These are phyloP conservation scores for Blepharisma japonicum DNA, from an alignment of 73 alveolate genomes.

Conservation along the genomic window DNA sequence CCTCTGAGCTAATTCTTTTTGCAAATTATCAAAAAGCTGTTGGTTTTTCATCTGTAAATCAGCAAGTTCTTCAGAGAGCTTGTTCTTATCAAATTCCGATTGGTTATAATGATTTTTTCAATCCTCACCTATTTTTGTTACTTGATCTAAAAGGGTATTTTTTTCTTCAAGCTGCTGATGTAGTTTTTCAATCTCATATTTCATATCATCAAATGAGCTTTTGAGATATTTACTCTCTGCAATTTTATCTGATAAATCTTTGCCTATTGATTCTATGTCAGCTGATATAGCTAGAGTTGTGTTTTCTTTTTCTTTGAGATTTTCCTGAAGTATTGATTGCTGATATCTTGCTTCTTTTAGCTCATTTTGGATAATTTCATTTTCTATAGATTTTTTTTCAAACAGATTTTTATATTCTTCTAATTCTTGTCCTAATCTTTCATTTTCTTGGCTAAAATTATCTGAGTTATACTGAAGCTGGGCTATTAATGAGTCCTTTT, in stretches of 20 bases:
- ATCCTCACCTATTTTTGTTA: not conserved
- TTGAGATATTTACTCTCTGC: too few relatives aligned
- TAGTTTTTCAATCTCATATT: not conserved
- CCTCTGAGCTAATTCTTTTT: slow-evolving; percentile 1
- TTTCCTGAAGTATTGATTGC: too few relatives aligned
- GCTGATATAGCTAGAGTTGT: too few relatives aligned
- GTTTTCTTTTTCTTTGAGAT: too few relatives aligned
- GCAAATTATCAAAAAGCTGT: not conserved
- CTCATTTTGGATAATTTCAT: too few relatives aligned
- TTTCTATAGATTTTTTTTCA: too few relatives aligned
- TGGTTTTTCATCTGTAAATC: not conserved
- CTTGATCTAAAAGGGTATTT: not conserved
- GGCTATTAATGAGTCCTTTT: too few relatives aligned
- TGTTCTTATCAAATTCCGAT: not conserved
- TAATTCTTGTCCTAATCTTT: not conserved
- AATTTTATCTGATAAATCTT: too few relatives aligned
- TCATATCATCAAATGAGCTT: not conserved
- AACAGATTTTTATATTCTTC: too few relatives aligned
- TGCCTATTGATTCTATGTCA: too few relatives aligned
- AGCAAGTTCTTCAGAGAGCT: not conserved
- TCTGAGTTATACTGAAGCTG: too few relatives aligned
- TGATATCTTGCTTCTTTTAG: too few relatives aligned
- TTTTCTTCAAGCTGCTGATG: not conserved
- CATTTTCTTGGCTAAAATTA: slow-evolving; percentile 1
- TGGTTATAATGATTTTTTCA: not conserved